Percentiles rank a stretch among this genome's conserved stretches.
phyloP scores from a whole-genome alignment of 2,329 filamentous ascomycete genomes.

The Cryphonectria japonica region DNA sequence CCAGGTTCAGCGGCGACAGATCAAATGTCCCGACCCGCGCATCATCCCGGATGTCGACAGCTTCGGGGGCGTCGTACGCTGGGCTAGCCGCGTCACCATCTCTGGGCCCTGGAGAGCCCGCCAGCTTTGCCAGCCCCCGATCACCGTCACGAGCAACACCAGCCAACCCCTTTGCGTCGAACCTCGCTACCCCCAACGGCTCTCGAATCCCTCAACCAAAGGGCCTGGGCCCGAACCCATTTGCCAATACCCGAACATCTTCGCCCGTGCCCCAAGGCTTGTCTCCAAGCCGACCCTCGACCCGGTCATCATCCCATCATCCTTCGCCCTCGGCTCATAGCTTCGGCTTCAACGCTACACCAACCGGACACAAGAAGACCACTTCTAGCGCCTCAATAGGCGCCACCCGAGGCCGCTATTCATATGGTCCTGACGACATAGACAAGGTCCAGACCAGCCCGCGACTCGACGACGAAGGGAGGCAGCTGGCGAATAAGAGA shows the following conservation, averaged over 20 bases:
- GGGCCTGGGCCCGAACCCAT: slow-evolving; percentile 26
- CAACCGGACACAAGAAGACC: slow-evolving; percentile 47
- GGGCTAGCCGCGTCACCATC: slow-evolving; percentile 48
- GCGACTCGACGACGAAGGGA: slow-evolving; percentile 67
- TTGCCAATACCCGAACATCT: slow-evolving; percentile 26
- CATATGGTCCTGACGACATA: slow-evolving; percentile 24
- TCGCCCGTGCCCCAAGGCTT: slow-evolving; percentile 19
- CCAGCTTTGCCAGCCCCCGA: slow-evolving; percentile 58
- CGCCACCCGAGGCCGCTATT: slow-evolving; percentile 13
- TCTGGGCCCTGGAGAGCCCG: slow-evolving; percentile 47
- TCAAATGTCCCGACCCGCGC: slow-evolving; percentile 42
- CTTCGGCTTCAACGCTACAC: slow-evolving; percentile 24
- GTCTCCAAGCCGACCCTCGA: slow-evolving; percentile 31
- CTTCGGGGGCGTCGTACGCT: slow-evolving; percentile 25
- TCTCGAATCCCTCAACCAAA: slow-evolving; percentile 26
- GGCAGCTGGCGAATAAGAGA: slow-evolving; percentile 72
- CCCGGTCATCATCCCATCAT: slow-evolving; percentile 35
- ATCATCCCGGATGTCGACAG: slow-evolving; percentile 44
- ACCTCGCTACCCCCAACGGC: slow-evolving; percentile 12
- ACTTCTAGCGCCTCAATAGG: slow-evolving; percentile 50
- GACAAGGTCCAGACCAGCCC: slow-evolving; percentile 48
- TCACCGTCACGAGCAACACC: slow-evolving; percentile 37
- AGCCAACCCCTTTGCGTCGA: slow-evolving; percentile 33
- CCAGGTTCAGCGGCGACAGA: slow-evolving; percentile 29
- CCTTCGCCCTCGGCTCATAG: slow-evolving; percentile 31